Conservation (phyloP, 2,329 filamentous ascomycete species). For the Alternaria atra region DNA sequence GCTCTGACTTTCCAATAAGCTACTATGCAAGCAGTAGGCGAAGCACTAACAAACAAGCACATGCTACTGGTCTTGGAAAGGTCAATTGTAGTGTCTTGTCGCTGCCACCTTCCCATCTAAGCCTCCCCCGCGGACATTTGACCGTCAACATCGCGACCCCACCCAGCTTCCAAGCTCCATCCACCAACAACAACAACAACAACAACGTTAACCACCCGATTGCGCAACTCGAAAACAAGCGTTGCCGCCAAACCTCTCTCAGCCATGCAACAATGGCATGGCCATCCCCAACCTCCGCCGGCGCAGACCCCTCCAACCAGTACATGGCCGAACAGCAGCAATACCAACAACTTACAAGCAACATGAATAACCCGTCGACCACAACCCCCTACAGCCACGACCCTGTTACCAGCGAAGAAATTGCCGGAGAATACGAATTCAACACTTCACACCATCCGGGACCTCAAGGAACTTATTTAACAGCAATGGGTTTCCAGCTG, state of each 20-base stretch:
- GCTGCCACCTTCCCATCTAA: slow-evolving; percentile 32
- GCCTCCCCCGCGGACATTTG: slow-evolving; percentile 30
- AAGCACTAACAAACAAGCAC: background rate
- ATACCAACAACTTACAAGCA: background rate
- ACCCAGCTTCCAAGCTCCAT: slow-evolving; percentile 1
- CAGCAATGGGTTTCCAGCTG: too few species aligned
- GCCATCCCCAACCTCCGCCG: slow-evolving; percentile 1
- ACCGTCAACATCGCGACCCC: slow-evolving; percentile 8
- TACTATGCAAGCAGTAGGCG: background rate
- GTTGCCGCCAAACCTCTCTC: background rate
- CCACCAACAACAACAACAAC: too few species aligned
- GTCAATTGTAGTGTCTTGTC: background rate
- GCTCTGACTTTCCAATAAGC: background rate
- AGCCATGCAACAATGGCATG: slow-evolving; percentile 15
- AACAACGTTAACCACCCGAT: background rate
- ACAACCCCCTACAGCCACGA: background rate
- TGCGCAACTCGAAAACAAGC: slow-evolving; percentile 1
- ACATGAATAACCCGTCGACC: background rate
- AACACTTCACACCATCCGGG: background rate
- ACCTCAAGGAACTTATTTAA: background rate
- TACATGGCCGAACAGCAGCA: background rate
- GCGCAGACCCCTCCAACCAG: background rate
- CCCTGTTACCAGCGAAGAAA: background rate
- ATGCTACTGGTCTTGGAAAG: background rate
- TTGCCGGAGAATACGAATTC: background rate